phyloP scores from a whole-genome alignment of 2,329 filamentous ascomycete genomes.

The Fusarium tuaranense region DNA sequence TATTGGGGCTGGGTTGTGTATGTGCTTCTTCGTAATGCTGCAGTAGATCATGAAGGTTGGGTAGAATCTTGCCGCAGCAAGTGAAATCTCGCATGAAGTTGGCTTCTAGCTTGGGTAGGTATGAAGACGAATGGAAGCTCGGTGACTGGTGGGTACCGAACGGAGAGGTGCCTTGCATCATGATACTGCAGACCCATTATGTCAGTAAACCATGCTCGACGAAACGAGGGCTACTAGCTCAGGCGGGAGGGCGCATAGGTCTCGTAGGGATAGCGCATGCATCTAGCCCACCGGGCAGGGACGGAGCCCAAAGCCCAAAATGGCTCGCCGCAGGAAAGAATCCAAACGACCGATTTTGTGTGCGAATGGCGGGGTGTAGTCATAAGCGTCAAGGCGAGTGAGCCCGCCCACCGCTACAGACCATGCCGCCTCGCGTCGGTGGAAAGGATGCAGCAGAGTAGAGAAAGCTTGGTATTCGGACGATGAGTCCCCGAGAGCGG shows the following conservation, averaged over 20 bases:
- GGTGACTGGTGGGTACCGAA: slow-evolving; percentile 86
- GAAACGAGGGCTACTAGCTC: slow-evolving; percentile 4
- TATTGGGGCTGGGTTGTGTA: slow-evolving; percentile 72
- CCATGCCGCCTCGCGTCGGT: background rate
- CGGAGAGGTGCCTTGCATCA: slow-evolving; percentile 97
- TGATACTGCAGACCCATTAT: slow-evolving; percentile 71
- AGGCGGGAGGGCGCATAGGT: slow-evolving; percentile 18
- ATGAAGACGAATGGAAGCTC: slow-evolving; percentile 95
- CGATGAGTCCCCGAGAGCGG: background rate
- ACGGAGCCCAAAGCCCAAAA: slow-evolving; percentile 37
- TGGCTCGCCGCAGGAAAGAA: slow-evolving; percentile 36
- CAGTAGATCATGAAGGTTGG: slow-evolving; percentile 92
- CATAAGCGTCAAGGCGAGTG: background rate
- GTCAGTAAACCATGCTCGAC: slow-evolving; percentile 38
- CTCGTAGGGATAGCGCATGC: slow-evolving; percentile 18
- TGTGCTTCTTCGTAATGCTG: slow-evolving; percentile 98
- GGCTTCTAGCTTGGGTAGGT: slow-evolving; percentile 94
- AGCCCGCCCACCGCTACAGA: background rate
- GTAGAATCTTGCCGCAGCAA: slow-evolving; percentile 90
- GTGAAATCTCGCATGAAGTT: slow-evolving; percentile 98
- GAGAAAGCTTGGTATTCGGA: background rate
- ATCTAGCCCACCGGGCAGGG: slow-evolving; percentile 27
- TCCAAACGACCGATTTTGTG: slow-evolving; percentile 11
- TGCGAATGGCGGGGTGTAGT: slow-evolving; percentile 4
- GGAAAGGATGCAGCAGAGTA: background rate